Base-by-base conservation (phyloP, 2,329 filamentous ascomycete species). In the Boeremia lycopersici region DNA sequence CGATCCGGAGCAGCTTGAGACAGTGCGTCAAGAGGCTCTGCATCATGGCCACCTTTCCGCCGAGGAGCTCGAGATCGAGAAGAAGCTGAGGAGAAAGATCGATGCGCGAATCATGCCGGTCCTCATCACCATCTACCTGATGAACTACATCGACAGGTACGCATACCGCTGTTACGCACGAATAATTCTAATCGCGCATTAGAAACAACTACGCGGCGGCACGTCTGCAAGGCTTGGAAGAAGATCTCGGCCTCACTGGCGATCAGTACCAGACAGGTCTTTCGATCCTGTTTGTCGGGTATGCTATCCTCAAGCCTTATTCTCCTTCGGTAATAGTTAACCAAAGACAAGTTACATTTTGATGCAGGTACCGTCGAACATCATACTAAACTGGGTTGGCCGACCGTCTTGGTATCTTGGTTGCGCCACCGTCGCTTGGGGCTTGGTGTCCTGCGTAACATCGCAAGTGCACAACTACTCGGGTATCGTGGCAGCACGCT, bases 321-420 rank as follows among this genome's bases (percentile, higher is more conserved):
- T 30, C 12, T 29, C 11, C 6, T 6, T 46, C 10, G 28, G 48
- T 15, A 44, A 39, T 35, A 26, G 25, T 34, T 55, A 9, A 55
- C 35, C 9, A 19, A 3, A 3, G 5, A 6, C 8, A 38, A 68
- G 84, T 3, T 87, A 87, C 60, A 73, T 87, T 0, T 70, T 86
- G 11, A 86, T 86, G 80, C 84, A 87, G 65, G 71, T 87, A 0
- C 85, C 85, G 0, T 86, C 83, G 0, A 88, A 87, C 56, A 75
- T 87, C 52, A 63, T 84, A 0, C 72, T 87, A 2, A 85, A 83
- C 0, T 75, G 80, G 4, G 74, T 80, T 3, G 72, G 84, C 28
- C 76, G 78, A 9, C 84, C 84, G 1, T 82, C 81, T 2, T 51
- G 82, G 1, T 86, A 85, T 56, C 76, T 87, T 1, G 77, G 81